Conservation (phyloP, 108 stramenopile species). For the Nitzschia palea region DNA sequence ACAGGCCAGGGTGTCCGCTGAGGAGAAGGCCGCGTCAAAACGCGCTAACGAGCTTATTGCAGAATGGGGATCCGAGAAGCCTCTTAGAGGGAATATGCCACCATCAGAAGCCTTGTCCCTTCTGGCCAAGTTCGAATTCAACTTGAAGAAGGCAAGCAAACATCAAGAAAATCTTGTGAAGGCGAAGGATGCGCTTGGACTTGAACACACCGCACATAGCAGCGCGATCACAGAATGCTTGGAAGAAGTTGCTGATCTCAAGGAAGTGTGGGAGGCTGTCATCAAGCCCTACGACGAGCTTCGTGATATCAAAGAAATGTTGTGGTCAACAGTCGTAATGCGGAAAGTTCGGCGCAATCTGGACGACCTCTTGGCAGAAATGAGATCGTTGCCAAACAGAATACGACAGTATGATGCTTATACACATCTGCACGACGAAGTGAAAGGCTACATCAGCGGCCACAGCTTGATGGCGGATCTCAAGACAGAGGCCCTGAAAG, state of each 20-base stretch:
- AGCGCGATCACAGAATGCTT: conserved; percentile 58
- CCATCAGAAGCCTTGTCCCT: conserved; percentile 83
- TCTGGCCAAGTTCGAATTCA: conserved; percentile 82
- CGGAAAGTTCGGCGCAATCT: conserved; percentile 85
- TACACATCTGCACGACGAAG: conserved; percentile 75
- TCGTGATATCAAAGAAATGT: conserved; percentile 78
- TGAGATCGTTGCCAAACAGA: conserved; percentile 90
- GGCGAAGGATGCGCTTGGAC: conserved; percentile 87
- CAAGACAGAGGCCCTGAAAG: conserved; percentile 95
- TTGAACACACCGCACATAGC: conserved; percentile 64
- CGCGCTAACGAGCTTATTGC: conserved; percentile 65
- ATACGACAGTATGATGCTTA: conserved; percentile 97
- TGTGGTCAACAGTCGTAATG: conserved; percentile 85
- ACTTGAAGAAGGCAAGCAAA: conserved; percentile 66
- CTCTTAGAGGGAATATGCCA: conserved; percentile 79
- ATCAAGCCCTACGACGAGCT: conserved; percentile 62
- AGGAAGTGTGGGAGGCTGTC: conserved; percentile 92
- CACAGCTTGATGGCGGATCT: conserved; percentile 85
- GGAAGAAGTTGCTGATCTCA: conserved; percentile 81
- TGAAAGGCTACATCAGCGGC: conserved; percentile 68
- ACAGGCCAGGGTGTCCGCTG: conserved; percentile 88
- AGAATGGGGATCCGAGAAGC: conserved; percentile 87
- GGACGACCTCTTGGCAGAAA: conserved; percentile 84
- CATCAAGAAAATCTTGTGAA: conserved; percentile 79
- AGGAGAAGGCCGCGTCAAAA: conserved; percentile 84